Base-by-base conservation (phyloP, 176 grass and related monocot species). In the Chloris gayana region DNA sequence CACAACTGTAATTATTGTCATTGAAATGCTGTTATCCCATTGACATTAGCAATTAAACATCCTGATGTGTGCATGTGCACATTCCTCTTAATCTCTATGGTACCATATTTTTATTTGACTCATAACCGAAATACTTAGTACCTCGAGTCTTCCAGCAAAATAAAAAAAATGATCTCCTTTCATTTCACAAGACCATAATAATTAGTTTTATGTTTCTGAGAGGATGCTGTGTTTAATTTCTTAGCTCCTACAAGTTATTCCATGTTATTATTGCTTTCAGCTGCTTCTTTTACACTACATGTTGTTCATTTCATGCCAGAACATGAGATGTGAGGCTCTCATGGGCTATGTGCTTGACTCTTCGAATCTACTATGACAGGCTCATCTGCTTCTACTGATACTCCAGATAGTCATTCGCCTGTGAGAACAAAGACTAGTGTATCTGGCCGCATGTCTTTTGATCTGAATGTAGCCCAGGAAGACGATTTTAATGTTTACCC, bases 381-480 rank as follows among this genome's bases (percentile, higher is more conserved):
- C 80, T 85, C 85, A 79, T 60, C 57, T 83, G 85, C 86, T 57
- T 85, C 75, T 31, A 79, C 64, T 76, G 58, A 85, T 74, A 82
- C 64, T 72, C 73, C 69, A 63, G 34, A 63, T 41, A 86, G 73
- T 78, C 78, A 71, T 9, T 81, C 78, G 14, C 71, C 79, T 60
- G 79, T 78, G 34, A 88, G 82, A 85, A 32, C 75, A 73, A 82
- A 90, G 72, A 69, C 59, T 34, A 33, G 56, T 19, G 32, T 41
- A 72, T 70, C 47, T 58, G 83, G 87, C 76, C 64, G 31, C 75
- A 72, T 85, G 60, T 69, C 82, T 64, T 90, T 97, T 4, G 94
- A 97, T 83, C 87, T 97, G 44, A 97, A 97, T 79, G 72, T 90
- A 67, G 76, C 85, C 69, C 89, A 94, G 86, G 91, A 90, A 47